Percentiles rank a stretch among this genome's conserved stretches.
Conservation (phyloP, 352 stramenopile genomes). For the Pythium monospermum region DNA sequence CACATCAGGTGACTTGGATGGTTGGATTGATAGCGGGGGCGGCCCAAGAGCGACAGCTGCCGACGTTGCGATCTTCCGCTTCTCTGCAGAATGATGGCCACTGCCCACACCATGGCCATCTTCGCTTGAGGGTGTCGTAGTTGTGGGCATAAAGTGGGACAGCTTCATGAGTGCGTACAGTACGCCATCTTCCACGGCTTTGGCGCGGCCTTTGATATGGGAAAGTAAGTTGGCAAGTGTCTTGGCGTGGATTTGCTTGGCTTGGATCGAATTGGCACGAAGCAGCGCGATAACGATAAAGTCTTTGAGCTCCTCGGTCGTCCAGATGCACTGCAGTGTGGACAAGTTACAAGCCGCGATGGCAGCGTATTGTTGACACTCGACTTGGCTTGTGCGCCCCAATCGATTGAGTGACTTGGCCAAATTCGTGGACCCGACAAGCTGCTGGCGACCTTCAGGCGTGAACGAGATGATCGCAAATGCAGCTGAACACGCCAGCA, state of each 20-base stretch:
- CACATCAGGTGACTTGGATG: conserved; percentile 3
- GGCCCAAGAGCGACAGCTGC: no score
- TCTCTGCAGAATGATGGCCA: no score
- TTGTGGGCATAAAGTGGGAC: conserved; percentile 47
- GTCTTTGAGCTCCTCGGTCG: conserved; percentile 66
- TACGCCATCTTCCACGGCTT: conserved; percentile 69
- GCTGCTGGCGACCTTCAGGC: conserved; percentile 43
- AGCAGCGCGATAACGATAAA: conserved; percentile 78
- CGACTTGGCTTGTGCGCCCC: conserved; percentile 59
- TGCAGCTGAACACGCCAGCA: conserved; percentile 66
- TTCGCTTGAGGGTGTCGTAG: conserved; percentile 7
- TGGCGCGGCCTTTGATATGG: conserved; percentile 39
- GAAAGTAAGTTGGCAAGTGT: conserved; percentile 75
- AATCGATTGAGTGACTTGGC: conserved; percentile 67
- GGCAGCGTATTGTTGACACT: conserved; percentile 75
- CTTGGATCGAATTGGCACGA: conserved; percentile 69
- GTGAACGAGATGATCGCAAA: conserved; percentile 82
- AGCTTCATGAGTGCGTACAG: conserved; percentile 80
- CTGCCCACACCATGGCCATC: no score
- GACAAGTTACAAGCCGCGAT: conserved; percentile 79
- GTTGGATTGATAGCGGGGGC: neutral
- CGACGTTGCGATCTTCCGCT: no score
- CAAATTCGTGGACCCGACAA: conserved; percentile 41
- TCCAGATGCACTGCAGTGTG: conserved; percentile 64
- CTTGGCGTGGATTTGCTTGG: conserved; percentile 80